These are phyloP conservation scores for Neobulgaria alba DNA, from an alignment of 2,329 filamentous ascomycete genomes.

Conservation along the genomic window DNA sequence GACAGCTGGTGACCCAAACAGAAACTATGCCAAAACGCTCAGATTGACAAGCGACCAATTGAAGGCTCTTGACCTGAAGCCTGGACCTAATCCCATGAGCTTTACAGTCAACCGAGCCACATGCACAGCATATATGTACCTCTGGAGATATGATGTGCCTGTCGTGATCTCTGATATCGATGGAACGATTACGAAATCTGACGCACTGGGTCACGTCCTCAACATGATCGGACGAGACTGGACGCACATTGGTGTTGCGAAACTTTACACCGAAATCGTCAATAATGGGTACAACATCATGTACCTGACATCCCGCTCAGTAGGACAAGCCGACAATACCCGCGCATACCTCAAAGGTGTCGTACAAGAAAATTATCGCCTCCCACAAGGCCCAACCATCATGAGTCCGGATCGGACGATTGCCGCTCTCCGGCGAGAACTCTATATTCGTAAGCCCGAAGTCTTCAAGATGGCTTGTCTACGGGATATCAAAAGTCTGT, in stretches of 20 bases:
- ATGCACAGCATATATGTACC: slow-evolving; percentile 85
- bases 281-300: slow-evolving; percentile 98
- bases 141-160: slow-evolving; percentile 84
- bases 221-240: slow-evolving; percentile 97
- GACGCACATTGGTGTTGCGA: slow-evolving; percentile 94
- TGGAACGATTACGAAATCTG: slow-evolving; percentile 96
- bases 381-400: slow-evolving; percentile 89
- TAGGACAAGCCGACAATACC: slow-evolving; percentile 88
- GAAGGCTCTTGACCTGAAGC: slow-evolving; percentile 71
- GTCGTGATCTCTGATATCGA: slow-evolving; percentile 99
- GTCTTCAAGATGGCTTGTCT: slow-evolving; percentile 99
- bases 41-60: slow-evolving; percentile 92
- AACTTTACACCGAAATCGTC: slow-evolving; percentile 91
- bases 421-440: slow-evolving; percentile 80
- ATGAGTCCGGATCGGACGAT: slow-evolving; percentile 92
- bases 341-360: slow-evolving; percentile 85
- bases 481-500: slow-evolving; percentile 85
- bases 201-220: slow-evolving; percentile 85
- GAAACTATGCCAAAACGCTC: slow-evolving; percentile 94
- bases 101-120: slow-evolving; percentile 95
- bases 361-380: slow-evolving; percentile 72
- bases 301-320: slow-evolving; percentile 89
- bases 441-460: slow-evolving; percentile 93
- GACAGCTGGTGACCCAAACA: slow-evolving; percentile 57
- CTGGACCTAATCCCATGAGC: slow-evolving; percentile 86